phyloP scores from a whole-genome alignment of 2,329 filamentous ascomycete species.

The Curvularia hawaiiensis region DNA sequence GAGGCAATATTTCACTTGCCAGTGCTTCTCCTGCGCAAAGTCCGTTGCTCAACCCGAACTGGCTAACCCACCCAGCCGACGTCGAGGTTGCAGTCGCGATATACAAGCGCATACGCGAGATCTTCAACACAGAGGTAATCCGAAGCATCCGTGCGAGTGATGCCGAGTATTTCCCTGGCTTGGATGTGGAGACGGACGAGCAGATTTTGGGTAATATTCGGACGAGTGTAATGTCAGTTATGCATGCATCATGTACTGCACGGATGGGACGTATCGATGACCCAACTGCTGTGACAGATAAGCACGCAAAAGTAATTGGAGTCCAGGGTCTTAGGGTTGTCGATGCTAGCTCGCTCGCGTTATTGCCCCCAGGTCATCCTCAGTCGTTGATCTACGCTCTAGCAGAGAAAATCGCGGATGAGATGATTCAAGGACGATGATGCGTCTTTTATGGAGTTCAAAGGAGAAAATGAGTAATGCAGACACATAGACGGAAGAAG shows the following conservation, averaged over 20 bases:
- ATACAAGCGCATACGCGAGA: slow-evolving; percentile 38
- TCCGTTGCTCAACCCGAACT: slow-evolving; percentile 45
- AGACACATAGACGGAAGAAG: too few relatives aligned
- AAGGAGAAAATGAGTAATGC: too few relatives aligned
- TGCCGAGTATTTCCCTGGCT: slow-evolving; percentile 36
- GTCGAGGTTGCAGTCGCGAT: slow-evolving; percentile 38
- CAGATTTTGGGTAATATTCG: slow-evolving; percentile 31
- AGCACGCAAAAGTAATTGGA: slow-evolving; percentile 41
- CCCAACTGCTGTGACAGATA: slow-evolving; percentile 43
- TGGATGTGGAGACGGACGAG: slow-evolving; percentile 27
- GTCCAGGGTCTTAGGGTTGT: slow-evolving; percentile 22
- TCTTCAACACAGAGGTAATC: slow-evolving; percentile 31
- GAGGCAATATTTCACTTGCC: slow-evolving; percentile 44
- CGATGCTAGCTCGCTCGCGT: slow-evolving; percentile 42
- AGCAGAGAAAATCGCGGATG: neutral
- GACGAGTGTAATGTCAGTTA: slow-evolving; percentile 12
- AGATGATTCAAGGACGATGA: neutral
- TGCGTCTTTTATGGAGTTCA: too few relatives aligned
- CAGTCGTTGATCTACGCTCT: slow-evolving; percentile 3
- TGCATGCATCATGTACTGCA: slow-evolving; percentile 36
- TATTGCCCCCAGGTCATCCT: slow-evolving; percentile 47
- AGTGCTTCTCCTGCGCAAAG: slow-evolving; percentile 29
- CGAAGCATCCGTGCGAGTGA: slow-evolving; percentile 4
- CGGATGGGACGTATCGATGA: slow-evolving; percentile 39
- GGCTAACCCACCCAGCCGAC: slow-evolving; percentile 43